These are phyloP conservation scores for Creolimax fragrantissima DNA, from an alignment of 78 protist species.

Conservation along the genomic window DNA sequence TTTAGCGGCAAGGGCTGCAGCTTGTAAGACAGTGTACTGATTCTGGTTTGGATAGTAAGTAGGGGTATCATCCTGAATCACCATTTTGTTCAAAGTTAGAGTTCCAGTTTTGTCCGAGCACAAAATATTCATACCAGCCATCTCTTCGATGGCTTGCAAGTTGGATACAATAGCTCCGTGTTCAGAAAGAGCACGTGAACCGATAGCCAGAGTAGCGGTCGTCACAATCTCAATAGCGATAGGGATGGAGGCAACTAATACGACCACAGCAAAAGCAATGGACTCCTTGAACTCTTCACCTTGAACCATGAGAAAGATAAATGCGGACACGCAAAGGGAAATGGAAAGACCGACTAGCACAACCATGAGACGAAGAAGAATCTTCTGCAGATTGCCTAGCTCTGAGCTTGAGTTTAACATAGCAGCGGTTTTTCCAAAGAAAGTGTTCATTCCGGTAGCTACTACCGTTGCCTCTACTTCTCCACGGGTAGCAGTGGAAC, in stretches of 20 bases:
- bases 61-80: constrained; percentile 43
- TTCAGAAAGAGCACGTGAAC: constrained; percentile 59
- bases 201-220: constrained; percentile 66
- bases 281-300: not conserved
- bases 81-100: constrained; percentile 82
- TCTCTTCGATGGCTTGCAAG: constrained; percentile 66
- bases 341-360: not conserved
- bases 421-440: constrained; percentile 70
- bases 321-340: not conserved
- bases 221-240: constrained; percentile 68
- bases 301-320: not conserved
- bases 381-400: constrained; percentile 52
- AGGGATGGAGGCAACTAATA: constrained; percentile 26
- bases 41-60: constrained; percentile 22
- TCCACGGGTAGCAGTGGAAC: constrained; percentile 70
- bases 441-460: constrained; percentile 67
- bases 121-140: constrained; percentile 19
- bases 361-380: constrained; percentile 20
- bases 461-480: constrained; percentile 63
- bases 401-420: constrained; percentile 43
- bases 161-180: constrained; percentile 66
- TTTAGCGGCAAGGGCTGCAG: constrained; percentile 32
- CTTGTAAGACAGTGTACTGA: not conserved
- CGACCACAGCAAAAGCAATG: not conserved
- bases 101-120: constrained; percentile 92